Base-by-base conservation (phyloP, 805 yeast genomes). In the Suhomyces vadensis region DNA sequence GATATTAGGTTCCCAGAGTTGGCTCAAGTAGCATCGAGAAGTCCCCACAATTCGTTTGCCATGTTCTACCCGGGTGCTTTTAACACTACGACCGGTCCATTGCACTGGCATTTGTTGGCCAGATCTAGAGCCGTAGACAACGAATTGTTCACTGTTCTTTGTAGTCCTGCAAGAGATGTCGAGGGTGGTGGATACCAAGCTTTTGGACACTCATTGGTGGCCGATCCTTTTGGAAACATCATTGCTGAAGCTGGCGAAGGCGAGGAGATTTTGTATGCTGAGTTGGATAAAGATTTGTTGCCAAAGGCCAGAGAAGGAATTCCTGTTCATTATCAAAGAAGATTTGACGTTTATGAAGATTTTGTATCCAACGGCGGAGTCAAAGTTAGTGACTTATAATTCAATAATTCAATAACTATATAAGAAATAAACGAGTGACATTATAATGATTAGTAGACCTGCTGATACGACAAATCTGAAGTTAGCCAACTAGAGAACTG, bases 161-260 rank as follows among this genome's bases (percentile, higher is more conserved):
- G 96, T 51, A 87, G 96, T 6, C 97, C 97, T 3, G 91, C 96
- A 2, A 78, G 97, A 57, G 89, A 88, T 60, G 67, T 73, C 41
- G 52, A 37, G 3, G 77, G 75, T 8, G 58, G 59, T n/a, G 71
- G 71, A 2, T 71, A 71, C 54, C 75, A 71, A 53, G 77, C 77
- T 3, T 71, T 63, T 49, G 77, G 77, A 10, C 77, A 71, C 48
- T 70, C 75, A 3, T 59, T 71, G 40, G 75, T 71, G 4, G 73
- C 58, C 26, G 77, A 70, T 52, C 77, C 77, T 2, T 46, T 39
- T 11, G 77, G 77, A 6, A 67, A 63, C 27, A 57, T 71, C 13
- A 57, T 71, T 26, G 74, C 74, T 7, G 77, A 71, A 49, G 77
- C 75, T 4, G 75, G 75, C 3, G 75, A 69, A 48, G 74, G 69